phyloP scores from a whole-genome alignment of 208 protist species.

The Herpetomonas tarakana region DNA sequence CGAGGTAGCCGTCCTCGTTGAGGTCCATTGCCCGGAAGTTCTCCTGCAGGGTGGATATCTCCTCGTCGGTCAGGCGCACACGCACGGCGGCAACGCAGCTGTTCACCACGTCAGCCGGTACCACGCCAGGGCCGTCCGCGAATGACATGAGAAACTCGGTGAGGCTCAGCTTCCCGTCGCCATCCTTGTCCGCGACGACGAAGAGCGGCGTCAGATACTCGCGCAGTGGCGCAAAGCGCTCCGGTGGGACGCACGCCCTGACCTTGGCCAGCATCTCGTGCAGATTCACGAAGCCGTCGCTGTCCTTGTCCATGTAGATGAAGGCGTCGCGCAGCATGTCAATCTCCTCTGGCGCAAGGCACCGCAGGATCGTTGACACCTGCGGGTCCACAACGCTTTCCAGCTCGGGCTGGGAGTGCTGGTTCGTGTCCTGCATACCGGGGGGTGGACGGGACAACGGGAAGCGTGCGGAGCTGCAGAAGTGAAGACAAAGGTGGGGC shows the following conservation, averaged over 20 bases:
- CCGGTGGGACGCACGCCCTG: constrained; percentile 32
- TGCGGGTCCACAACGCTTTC: constrained; percentile 17
- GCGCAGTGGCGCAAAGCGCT: constrained; percentile 44
- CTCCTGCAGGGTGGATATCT: constrained; percentile 72
- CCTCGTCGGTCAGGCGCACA: constrained; percentile 74
- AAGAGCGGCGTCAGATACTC: constrained; percentile 72
- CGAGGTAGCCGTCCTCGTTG: constrained; percentile 70
- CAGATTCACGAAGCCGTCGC: constrained; percentile 64
- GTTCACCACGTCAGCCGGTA: constrained; percentile 86
- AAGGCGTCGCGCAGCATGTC: constrained; percentile 90
- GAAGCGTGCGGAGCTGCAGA: too few relatives aligned
- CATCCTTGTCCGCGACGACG: constrained; percentile 71
- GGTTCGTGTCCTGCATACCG: constrained; percentile 1
- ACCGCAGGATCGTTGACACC: constrained; percentile 31
- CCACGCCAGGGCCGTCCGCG: constrained; percentile 67
- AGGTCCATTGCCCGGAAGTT: constrained; percentile 69
- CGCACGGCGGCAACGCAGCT: constrained; percentile 67
- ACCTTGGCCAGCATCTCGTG: constrained; percentile 59
- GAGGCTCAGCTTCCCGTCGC: constrained; percentile 56
- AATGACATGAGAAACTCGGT: constrained; percentile 78
- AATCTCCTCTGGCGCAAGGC: constrained; percentile 68
- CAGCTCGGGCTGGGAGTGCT: constrained; percentile 3
- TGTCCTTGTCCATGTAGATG: constrained; percentile 82
- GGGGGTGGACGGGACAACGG: not conserved
- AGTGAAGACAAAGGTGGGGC: too few relatives aligned